Evolutionary conservation across 2,329 filamentous ascomycete species (phyloP).

Genomic region (Venturia pyrina): DNA sequence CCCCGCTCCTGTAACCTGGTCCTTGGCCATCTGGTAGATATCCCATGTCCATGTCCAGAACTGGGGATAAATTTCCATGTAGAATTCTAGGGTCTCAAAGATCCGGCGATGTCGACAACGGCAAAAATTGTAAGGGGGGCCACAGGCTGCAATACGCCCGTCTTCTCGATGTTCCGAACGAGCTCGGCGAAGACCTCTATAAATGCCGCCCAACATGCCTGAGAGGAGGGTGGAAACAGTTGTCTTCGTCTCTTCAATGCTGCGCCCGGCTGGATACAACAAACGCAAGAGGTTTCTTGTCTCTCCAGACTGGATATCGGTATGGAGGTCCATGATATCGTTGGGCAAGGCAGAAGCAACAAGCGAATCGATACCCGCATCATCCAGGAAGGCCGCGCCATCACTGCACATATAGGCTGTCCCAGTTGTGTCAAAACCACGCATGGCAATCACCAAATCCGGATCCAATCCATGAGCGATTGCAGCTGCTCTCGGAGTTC

Average conservation of each 20-base stretch:
- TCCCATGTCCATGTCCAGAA: conserved; percentile 11
- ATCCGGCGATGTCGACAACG: conserved; percentile 8
- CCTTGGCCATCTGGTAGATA: conserved; percentile 6
- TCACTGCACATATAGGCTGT: conserved; percentile 10
- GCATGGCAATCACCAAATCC: conserved; percentile 5
- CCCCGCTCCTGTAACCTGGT: conserved; percentile 7
- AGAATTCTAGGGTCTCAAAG: conserved; percentile 7
- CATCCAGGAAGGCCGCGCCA: conserved; percentile 8
- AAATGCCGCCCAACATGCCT: too few relatives aligned
- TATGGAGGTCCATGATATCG: conserved; percentile 10
- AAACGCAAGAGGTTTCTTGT: conserved; percentile 8
- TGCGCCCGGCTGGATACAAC: conserved; percentile 1
- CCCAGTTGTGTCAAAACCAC: conserved; percentile 10
- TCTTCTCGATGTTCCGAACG: conserved; percentile 1
- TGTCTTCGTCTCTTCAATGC: background rate
- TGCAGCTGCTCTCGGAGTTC: background rate
- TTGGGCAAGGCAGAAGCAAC: conserved; percentile 10
- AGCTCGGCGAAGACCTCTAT: background rate
- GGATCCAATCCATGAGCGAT: conserved; percentile 3
- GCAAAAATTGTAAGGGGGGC: conserved; percentile 9
- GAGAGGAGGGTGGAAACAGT: background rate
- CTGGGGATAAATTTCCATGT: conserved; percentile 2
- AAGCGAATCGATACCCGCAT: conserved; percentile 8
- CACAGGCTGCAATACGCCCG: conserved; percentile 4
- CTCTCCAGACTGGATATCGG: conserved; percentile 9